Evolutionary conservation across 2,329 filamentous ascomycete species (phyloP), one percentile per base, ranked within the genome.

Genomic region (Cladosporium sp.): DNA sequence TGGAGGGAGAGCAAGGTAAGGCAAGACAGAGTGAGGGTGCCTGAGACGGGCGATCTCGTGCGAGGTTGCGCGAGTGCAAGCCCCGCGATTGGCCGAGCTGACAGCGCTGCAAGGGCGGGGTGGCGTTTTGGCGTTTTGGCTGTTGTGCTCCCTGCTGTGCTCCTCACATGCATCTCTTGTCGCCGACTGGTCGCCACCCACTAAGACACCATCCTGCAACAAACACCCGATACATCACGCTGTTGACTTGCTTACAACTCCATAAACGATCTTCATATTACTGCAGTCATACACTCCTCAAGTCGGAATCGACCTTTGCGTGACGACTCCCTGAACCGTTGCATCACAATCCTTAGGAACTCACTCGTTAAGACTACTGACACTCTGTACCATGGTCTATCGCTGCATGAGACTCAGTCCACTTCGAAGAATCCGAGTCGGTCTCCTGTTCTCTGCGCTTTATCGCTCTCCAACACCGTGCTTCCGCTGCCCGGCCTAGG

Each of bases 11-110:
- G 34, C 34, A 36, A 36, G 34, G 10, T 11, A 36, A 34, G 32
- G 11, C 32, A 11, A 24, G 24, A 24, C 24, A 24, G 24, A 24
- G 51, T 32, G 28, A n/a, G 51, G 28, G 51, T 54, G 51, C 51
- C 51, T 54, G 28, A 55, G 30, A 47, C 41, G 41, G 26, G 28
- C 52, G 52, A 55, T 55, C 52, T 55, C 52, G 52, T 55, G 52
- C 49, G 49, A 12, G 28, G 26, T 55, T 18, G 21, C 21, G 52
- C 52, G 52, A 55, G 52, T 55, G 15, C 5, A 54, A 32, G 51
- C 51, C 52, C 52, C 52, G 52, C 52, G 18, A n/a, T n/a, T 18
- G 15, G 52, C 41, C 41, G 41, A 47, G 38, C 41, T 47, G 41
- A 47, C 32, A 34, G 28, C 30, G 28, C 52, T 34, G 52, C 52